These are phyloP conservation scores for Chloranthus sessilifolius DNA, from an alignment of 164 flowering plant genomes.

Conservation along the genomic window DNA sequence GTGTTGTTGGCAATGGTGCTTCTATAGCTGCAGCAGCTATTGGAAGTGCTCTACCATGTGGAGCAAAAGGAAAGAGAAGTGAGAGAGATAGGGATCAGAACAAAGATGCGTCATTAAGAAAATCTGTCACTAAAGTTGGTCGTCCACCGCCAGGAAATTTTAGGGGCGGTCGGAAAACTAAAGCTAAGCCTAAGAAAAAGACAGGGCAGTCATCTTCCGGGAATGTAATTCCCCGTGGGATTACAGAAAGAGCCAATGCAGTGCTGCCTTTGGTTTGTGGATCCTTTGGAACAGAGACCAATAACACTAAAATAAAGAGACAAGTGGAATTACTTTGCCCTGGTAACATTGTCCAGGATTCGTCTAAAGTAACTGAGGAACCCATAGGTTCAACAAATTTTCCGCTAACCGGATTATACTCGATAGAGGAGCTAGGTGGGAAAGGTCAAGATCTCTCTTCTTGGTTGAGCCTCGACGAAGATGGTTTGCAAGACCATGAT, in stretches of 20 bases:
- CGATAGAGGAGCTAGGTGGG: constrained; percentile 40
- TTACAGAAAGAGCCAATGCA: constrained; percentile 24
- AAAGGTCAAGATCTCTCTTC: constrained; percentile 39
- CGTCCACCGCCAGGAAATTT: constrained; percentile 30
- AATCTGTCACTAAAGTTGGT: constrained; percentile 41
- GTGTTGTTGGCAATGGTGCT: constrained; percentile 45
- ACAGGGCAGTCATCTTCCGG: constrained; percentile 52
- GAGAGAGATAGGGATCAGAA: constrained; percentile 59
- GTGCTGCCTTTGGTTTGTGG: constrained; percentile 19
- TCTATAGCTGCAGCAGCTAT: constrained; percentile 36
- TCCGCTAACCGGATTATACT: constrained; percentile 36
- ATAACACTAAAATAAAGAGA: constrained; percentile 20
- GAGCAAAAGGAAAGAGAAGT: constrained; percentile 72
- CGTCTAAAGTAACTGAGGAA: constrained; percentile 32
- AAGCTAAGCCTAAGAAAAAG: constrained; percentile 75
- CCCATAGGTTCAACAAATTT: constrained; percentile 34
- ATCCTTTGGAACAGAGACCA: constrained; percentile 19
- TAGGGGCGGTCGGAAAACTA: constrained; percentile 60
- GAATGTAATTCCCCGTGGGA: constrained; percentile 32
- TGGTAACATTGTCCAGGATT: constrained; percentile 16
- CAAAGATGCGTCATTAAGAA: constrained; percentile 28
- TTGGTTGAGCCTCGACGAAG: constrained; percentile 53
- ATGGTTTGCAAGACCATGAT: constrained; percentile 51
- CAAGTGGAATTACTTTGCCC: constrained; percentile 19
- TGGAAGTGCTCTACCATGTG: constrained; percentile 36